Conservation (phyloP, 495 filamentous ascomycete species). For the Aspergillus affinis region DNA sequence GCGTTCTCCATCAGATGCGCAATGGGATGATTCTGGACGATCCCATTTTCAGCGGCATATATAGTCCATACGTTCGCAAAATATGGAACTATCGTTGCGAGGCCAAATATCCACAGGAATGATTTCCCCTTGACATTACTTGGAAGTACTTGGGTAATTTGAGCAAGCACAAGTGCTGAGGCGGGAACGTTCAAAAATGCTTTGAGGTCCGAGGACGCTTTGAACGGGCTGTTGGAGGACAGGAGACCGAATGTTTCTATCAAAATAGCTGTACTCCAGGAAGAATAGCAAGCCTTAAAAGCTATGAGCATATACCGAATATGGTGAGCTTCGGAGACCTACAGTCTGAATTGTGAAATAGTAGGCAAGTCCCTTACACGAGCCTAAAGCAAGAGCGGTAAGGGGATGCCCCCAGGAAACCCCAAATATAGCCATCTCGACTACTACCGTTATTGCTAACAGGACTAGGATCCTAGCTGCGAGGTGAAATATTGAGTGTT, state of each 20-base stretch:
- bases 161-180: conserved; percentile 8
- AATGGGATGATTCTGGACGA: conserved; percentile 44
- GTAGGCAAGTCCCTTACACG: not conserved
- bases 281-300: conserved; percentile 7
- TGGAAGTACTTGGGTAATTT: conserved; percentile 12
- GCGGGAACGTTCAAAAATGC: conserved; percentile 2
- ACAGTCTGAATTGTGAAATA: no score
- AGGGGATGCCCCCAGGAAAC: not conserved
- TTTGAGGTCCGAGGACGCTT: not conserved
- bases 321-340: no score
- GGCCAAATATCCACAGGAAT: conserved; percentile 4
- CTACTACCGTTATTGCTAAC: not conserved
- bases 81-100: conserved; percentile 5
- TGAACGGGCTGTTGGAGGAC: conserved; percentile 5
- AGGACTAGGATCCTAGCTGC: not conserved
- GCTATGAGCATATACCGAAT: no score
- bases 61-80: conserved; percentile 6
- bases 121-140: conserved; percentile 6
- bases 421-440: conserved; percentile 3
- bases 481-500: not conserved
- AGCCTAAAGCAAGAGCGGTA: not conserved
- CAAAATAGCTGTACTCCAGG: conserved; percentile 6
- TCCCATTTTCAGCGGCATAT: not conserved
- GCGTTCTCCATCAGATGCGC: conserved; percentile 50
- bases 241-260: conserved; percentile 15